A percentile compares a stretch with the other conserved stretches of the same genome.
Conservation (phyloP, 2,329 filamentous ascomycete species). For the Meredithiella fracta region DNA sequence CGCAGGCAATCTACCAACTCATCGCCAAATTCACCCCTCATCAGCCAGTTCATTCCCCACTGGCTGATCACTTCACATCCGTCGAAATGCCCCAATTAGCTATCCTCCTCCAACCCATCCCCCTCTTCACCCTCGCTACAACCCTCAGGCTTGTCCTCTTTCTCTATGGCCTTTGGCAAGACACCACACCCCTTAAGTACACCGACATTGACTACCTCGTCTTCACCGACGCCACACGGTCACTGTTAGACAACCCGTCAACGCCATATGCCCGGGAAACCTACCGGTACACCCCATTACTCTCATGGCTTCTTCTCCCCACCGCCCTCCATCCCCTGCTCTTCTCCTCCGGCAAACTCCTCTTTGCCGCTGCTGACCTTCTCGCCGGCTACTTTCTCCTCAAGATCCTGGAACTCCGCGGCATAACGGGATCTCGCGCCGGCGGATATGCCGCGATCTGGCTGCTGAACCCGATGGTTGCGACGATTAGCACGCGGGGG, state of each 20-base stretch:
- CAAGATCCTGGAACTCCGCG: constrained; percentile 25
- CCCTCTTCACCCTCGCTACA: constrained; percentile 39
- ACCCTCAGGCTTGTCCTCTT: constrained; percentile 58
- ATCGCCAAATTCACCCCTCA: neutral
- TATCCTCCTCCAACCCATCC: constrained; percentile 11
- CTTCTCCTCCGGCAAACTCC: constrained; percentile 71
- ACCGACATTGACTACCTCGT: constrained; percentile 98
- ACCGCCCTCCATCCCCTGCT: constrained; percentile 41
- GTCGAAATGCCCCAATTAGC: constrained; percentile 10
- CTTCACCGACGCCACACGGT: constrained; percentile 87
- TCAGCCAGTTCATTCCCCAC: neutral
- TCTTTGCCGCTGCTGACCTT: constrained; percentile 75
- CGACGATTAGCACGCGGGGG: constrained; percentile 84
- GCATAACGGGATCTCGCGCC: constrained; percentile 36
- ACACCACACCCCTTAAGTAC: constrained; percentile 88
- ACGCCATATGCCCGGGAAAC: constrained; percentile 74
- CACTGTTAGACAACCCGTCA: constrained; percentile 29
- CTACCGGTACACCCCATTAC: constrained; percentile 87
- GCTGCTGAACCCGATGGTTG: constrained; percentile 96
- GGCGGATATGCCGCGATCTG: constrained; percentile 72
- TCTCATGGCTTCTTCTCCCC: constrained; percentile 80
- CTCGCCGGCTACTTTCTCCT: constrained; percentile 43
- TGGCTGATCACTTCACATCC: neutral
- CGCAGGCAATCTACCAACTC: neutral
- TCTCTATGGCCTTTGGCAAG: constrained; percentile 82